These are phyloP conservation scores for Suhomyces kilbournensis DNA, from an alignment of 805 yeast species.

Conservation along the genomic window DNA sequence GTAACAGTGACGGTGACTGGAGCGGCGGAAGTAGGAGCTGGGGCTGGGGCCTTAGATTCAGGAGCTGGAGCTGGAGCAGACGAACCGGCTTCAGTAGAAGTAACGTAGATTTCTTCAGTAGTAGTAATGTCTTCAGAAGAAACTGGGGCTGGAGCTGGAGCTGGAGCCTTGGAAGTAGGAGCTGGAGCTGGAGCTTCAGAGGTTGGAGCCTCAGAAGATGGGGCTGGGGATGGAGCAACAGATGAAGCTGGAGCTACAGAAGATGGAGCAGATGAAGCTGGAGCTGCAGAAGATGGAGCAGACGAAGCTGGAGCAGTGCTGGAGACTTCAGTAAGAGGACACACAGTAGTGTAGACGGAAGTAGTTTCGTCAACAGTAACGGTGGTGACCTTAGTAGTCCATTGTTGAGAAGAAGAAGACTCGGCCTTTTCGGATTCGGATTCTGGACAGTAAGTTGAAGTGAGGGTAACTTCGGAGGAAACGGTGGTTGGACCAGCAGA, in stretches of 20 bases:
- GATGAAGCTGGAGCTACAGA: constrained; percentile 6
- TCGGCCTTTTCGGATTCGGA: neutral
- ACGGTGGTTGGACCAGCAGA: constrained; percentile 2
- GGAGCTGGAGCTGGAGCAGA: constrained; percentile 5
- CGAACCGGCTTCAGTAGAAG: neutral
- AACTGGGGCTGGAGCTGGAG: constrained; percentile 7
- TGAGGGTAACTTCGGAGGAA: constrained; percentile 7
- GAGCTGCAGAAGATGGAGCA: constrained; percentile 3
- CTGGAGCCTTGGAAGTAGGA: constrained; percentile 1
- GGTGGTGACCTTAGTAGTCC: constrained; percentile 13
- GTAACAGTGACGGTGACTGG: constrained; percentile 12
- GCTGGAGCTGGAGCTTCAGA: constrained; percentile 8
- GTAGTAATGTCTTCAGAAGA: neutral
- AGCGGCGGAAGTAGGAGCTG: constrained; percentile 8
- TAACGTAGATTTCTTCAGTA: neutral
- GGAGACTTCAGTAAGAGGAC: constrained; percentile 10
- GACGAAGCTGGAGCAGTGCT: constrained; percentile 6
- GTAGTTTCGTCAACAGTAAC: constrained; percentile 12
- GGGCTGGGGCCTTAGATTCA: neutral
- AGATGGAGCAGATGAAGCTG: constrained; percentile 5
- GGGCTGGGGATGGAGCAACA: constrained; percentile 6
- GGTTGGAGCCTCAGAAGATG: constrained; percentile 5
- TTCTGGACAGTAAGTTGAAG: constrained; percentile 18
- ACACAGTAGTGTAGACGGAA: constrained; percentile 15
- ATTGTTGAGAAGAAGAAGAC: constrained; percentile 5